Evolutionary conservation across 352 stramenopile genomes (phyloP).

Genomic region (Aphanomyces cochlioides): DNA sequence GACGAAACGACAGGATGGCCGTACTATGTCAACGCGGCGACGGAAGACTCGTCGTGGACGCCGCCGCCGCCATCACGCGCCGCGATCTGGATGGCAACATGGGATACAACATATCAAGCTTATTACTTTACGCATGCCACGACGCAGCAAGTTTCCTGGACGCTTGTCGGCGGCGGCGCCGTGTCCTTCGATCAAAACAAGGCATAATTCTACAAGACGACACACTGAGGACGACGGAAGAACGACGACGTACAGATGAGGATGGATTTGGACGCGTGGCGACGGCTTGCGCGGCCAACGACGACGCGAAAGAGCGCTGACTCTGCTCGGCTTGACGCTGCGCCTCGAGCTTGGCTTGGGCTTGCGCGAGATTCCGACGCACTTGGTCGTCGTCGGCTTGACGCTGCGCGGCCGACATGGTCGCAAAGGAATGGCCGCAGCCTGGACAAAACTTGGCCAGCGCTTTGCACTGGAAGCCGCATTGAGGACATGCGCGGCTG

Average conservation of each 20-base stretch:
- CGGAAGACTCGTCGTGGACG: constrained; percentile 53
- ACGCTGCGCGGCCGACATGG: neutral
- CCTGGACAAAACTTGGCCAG: constrained; percentile 76
- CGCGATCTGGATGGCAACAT: constrained; percentile 4
- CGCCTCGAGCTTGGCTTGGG: constrained; percentile 47
- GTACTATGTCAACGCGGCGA: constrained; percentile 67
- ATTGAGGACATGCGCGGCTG: constrained; percentile 42
- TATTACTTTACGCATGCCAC: neutral
- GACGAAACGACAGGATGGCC: constrained; percentile 58
- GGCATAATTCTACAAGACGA: no score
- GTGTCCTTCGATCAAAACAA: no score
- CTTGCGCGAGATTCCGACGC: constrained; percentile 62
- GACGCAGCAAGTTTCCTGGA: neutral
- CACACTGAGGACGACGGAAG: no score
- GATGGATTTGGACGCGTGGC: no score
- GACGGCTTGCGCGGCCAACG: constrained; percentile 57
- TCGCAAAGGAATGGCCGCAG: constrained; percentile 75
- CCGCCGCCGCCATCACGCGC: constrained; percentile 33
- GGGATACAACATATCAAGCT: constrained; percentile 2
- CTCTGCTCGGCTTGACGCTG: constrained; percentile 51
- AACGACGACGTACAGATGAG: no score
- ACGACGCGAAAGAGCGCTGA: constrained; percentile 61
- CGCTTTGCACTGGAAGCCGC: constrained; percentile 67
- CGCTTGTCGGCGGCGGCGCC: neutral
- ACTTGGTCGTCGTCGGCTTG: constrained; percentile 65